Evolutionary conservation across 768 basidiomycete species (phyloP).

Genomic region (Rhizopogon vinicolor): DNA sequence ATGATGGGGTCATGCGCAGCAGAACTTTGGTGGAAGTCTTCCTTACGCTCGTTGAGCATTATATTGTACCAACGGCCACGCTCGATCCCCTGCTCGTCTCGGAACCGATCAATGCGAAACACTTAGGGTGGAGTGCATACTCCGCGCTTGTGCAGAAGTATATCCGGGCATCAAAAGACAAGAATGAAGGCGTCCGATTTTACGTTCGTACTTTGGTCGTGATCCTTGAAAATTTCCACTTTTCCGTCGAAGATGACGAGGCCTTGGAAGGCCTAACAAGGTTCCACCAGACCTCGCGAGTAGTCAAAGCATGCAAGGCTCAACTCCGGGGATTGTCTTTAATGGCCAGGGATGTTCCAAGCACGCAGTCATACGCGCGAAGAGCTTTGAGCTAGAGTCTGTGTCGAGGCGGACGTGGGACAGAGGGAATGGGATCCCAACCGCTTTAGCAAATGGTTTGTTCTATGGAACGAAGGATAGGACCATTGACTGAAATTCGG

Average conservation of each 20-base stretch:
- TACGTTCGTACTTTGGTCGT: slow-evolving; percentile 83
- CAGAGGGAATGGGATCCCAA: too few relatives aligned
- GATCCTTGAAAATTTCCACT: slow-evolving; percentile 88
- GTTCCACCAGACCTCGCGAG: too few relatives aligned
- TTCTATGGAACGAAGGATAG: too few relatives aligned
- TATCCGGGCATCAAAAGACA: slow-evolving; percentile 60
- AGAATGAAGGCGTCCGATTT: slow-evolving; percentile 67
- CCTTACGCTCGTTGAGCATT: slow-evolving; percentile 82
- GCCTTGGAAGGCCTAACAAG: too few relatives aligned
- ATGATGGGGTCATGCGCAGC: slow-evolving; percentile 60
- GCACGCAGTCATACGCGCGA: too few relatives aligned
- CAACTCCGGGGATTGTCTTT: too few relatives aligned
- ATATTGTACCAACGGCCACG: slow-evolving; percentile 55
- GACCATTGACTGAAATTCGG: too few relatives aligned
- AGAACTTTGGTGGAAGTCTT: slow-evolving; percentile 76
- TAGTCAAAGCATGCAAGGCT: too few relatives aligned
- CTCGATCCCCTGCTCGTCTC: slow-evolving; percentile 86
- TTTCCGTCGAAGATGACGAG: slow-evolving; percentile 82
- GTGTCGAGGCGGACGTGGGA: too few relatives aligned
- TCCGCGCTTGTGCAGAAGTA: slow-evolving; percentile 77
- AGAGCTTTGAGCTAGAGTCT: too few relatives aligned
- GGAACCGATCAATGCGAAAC: slow-evolving; percentile 76
- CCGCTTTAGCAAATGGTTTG: too few relatives aligned
- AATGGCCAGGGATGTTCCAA: too few relatives aligned
- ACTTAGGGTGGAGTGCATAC: slow-evolving; percentile 83